Conservation (phyloP, 2,329 filamentous ascomycete genomes). For the Waltergamsia citrina region DNA sequence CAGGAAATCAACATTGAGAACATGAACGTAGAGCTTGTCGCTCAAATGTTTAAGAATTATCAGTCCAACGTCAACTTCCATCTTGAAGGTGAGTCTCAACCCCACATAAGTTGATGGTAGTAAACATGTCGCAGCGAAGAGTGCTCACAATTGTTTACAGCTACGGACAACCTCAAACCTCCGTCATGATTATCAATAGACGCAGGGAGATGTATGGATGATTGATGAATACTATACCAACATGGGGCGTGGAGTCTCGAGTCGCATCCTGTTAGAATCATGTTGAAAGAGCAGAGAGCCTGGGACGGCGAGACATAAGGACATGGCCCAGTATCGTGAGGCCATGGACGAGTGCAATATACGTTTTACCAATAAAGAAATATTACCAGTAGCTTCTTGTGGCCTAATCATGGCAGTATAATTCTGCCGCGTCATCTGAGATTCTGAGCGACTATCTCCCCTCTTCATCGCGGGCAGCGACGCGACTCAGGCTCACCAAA, state of each 20-base stretch:
- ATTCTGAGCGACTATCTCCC: no score
- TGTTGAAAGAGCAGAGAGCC: no score
- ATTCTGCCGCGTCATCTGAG: no score
- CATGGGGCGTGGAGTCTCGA: background rate
- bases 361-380: no score
- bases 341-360: no score
- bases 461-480: background rate
- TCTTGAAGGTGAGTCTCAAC: conserved; percentile 67
- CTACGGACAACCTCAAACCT: conserved; percentile 75
- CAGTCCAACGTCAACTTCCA: conserved; percentile 97
- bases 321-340: no score
- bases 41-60: conserved; percentile 99
- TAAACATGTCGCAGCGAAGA: background rate
- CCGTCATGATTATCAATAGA: no score
- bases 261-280: no score
- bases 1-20: conserved; percentile 99
- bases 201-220: no score
- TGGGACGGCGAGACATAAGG: no score
- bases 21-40: conserved; percentile 96
- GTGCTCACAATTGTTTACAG: conserved; percentile 29
- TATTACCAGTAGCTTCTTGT: no score
- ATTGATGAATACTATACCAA: background rate
- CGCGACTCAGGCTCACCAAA: background rate
- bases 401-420: no score
- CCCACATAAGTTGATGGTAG: background rate